Conservation (phyloP, 2,329 filamentous ascomycete genomes). For the Mycosphaerella sp. region DNA sequence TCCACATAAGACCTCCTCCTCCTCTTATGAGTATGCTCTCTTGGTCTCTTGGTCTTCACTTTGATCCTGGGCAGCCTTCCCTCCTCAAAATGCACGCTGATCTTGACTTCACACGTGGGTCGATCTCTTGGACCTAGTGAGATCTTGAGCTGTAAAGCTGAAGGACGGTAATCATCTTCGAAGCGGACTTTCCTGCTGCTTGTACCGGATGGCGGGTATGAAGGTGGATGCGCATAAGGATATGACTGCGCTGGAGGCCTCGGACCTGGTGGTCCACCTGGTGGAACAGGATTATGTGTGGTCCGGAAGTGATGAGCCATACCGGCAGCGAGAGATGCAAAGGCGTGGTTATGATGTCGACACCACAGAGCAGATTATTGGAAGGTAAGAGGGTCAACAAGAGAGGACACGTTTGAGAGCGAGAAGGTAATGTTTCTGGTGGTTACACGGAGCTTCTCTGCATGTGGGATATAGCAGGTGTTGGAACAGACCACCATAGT, state of each 20-base stretch:
- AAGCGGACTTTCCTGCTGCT: conserved; percentile 22
- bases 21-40: conserved; percentile 14
- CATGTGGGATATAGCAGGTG: background rate
- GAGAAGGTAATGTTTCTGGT: background rate
- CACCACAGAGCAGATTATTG: background rate
- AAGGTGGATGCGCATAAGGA: background rate
- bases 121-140: conserved; percentile 25
- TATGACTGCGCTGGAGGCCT: background rate
- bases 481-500: background rate
- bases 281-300: conserved; percentile 4
- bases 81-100: conserved; percentile 27
- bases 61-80: conserved; percentile 29
- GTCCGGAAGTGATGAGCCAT: conserved; percentile 6
- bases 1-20: conserved; percentile 58
- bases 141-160: conserved; percentile 24
- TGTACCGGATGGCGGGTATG: background rate
- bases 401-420: background rate
- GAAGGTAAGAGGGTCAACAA: background rate
- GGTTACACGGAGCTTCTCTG: background rate
- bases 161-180: conserved; percentile 26
- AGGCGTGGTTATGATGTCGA: background rate
- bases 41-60: conserved; percentile 26
- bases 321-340: background rate
- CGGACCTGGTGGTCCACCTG: background rate
- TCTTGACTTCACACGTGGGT: conserved; percentile 29